Evolutionary conservation across 2,329 filamentous ascomycete species (phyloP).

Genomic region (Fusarium newnesense): DNA sequence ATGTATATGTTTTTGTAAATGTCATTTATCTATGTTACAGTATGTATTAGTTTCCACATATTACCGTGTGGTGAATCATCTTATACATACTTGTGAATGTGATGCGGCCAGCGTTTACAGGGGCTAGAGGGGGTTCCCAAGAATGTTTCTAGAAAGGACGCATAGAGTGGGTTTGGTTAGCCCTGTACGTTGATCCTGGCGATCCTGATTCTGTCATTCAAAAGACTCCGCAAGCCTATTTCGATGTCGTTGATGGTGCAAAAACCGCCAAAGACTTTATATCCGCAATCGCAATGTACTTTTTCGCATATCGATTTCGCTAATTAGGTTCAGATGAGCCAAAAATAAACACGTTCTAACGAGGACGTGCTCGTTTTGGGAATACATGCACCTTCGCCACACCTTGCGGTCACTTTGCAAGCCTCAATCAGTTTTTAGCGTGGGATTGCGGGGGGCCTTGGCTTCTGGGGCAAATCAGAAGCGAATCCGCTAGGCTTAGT

Average conservation of each 20-base stretch:
- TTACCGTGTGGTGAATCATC: background rate
- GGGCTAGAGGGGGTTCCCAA: background rate
- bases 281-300: background rate
- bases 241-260: background rate
- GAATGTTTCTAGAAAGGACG: constrained; percentile 18
- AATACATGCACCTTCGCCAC: constrained; percentile 26
- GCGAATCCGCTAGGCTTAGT: constrained; percentile 1
- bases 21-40: background rate
- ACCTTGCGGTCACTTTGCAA: constrained; percentile 18
- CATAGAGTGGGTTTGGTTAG: background rate
- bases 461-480: constrained; percentile 5
- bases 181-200: background rate
- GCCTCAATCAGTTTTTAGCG: constrained; percentile 23
- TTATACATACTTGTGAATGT: background rate
- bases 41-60: background rate
- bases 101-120: background rate
- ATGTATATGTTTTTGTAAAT: background rate
- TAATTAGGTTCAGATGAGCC: constrained; percentile 6
- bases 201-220: background rate
- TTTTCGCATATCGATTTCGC: constrained; percentile 1
- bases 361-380: background rate
- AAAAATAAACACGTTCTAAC: constrained; percentile 29
- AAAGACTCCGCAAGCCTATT: background rate
- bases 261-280: background rate
- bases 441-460: constrained; percentile 10